Evolutionary conservation across 2,329 filamentous ascomycete species (phyloP).

Genomic region (Mycocentrospora acerina): DNA sequence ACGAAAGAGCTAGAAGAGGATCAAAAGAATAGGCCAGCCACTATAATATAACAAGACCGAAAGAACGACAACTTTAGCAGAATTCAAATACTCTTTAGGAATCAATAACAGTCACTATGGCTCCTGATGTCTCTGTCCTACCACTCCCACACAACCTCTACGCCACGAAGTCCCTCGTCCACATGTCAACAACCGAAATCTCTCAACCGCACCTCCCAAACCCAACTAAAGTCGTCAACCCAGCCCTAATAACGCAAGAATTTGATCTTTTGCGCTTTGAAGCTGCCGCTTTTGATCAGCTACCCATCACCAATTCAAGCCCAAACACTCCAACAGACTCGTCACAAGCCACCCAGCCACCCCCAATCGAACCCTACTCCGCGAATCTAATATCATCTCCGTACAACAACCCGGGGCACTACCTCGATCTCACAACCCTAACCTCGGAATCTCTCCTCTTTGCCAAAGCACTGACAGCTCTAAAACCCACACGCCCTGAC

Average conservation of each 20-base stretch:
- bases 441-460: conserved; percentile 68
- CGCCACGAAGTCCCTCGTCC: neutral
- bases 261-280: conserved; percentile 38
- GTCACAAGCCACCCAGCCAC: neutral
- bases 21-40: too few species aligned
- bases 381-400: conserved; percentile 68
- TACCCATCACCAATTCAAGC: conserved; percentile 5
- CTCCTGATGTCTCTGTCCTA: neutral
- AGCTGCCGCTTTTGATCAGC: conserved; percentile 33
- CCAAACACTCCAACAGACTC: neutral
- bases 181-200: conserved; percentile 1
- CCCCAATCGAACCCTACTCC: conserved; percentile 10
- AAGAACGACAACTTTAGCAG: neutral
- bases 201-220: neutral
- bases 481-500: conserved; percentile 64
- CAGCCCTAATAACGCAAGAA: conserved; percentile 28
- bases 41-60: too few species aligned
- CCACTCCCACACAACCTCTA: neutral
- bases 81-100: neutral
- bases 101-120: conserved; percentile 1
- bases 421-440: conserved; percentile 70
- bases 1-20: too few species aligned
- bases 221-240: conserved; percentile 20
- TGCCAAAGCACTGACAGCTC: conserved; percentile 66
- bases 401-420: conserved; percentile 69